Evolutionary conservation across 345 rosid genomes (phyloP).

Genomic region (Eucalyptus erythrocorys): DNA sequence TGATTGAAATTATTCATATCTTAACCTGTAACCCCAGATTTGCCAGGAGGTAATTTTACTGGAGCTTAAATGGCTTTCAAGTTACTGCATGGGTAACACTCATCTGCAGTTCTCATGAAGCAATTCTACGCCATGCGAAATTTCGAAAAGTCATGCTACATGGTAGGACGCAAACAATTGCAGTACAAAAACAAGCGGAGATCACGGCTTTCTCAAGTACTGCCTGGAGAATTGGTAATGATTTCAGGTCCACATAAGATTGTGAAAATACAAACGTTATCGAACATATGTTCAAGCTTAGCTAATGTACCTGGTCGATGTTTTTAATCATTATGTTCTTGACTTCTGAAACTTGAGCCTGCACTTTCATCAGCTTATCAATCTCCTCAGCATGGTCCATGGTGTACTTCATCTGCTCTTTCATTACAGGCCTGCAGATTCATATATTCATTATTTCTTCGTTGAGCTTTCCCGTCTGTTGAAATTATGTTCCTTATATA

Average conservation of each 20-base stretch:
- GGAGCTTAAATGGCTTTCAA: no score
- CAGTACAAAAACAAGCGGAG: background rate
- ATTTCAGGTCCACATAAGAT: background rate
- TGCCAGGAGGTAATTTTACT: background rate
- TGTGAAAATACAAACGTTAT: background rate
- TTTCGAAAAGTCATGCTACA: background rate
- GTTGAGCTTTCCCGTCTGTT: background rate
- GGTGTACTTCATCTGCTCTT: slow-evolving; percentile 1
- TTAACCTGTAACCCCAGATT: background rate
- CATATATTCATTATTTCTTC: background rate
- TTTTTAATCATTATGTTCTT: background rate
- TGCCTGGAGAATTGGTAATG: background rate
- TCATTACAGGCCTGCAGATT: background rate
- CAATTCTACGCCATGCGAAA: background rate
- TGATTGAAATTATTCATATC: background rate
- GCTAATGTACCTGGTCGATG: background rate
- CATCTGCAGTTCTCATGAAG: background rate
- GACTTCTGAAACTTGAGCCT: background rate
- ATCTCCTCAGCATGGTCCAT: background rate
- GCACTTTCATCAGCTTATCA: background rate
- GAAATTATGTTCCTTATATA: background rate
- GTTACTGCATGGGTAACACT: background rate
- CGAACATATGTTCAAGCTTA: background rate
- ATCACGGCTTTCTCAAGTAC: background rate
- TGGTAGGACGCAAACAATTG: background rate